Conservation (phyloP, 1,139 yeast species). For the Yamadazyma oceani region DNA sequence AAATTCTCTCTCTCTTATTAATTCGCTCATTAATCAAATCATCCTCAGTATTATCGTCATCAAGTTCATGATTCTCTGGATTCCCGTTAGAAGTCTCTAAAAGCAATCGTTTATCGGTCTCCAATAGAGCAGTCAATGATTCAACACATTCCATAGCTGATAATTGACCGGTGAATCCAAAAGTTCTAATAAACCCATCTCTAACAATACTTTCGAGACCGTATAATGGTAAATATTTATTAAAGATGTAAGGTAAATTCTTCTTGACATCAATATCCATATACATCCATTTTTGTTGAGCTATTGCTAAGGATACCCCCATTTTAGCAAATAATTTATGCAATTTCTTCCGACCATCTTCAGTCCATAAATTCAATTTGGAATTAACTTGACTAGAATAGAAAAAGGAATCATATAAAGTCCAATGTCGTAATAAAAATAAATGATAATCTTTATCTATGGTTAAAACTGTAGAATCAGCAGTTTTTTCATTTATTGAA, state of each 20-base stretch:
- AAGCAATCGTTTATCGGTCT: conserved; percentile 50
- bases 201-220: conserved; percentile 82
- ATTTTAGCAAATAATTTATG: conserved; percentile 93
- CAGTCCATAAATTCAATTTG: conserved; percentile 85
- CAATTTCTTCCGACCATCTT: conserved; percentile 81
- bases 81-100: conserved; percentile 4
- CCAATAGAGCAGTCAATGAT: conserved; percentile 79
- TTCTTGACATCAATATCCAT: conserved; percentile 80
- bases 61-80: conserved; percentile 20
- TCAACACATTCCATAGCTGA: conserved; percentile 95
- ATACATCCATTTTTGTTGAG: conserved; percentile 91
- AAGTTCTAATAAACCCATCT: conserved; percentile 83
- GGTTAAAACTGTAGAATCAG: conserved; percentile 64
- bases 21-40: conserved; percentile 45
- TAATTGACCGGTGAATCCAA: conserved; percentile 82
- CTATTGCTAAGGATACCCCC: conserved; percentile 89
- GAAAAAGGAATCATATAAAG: conserved; percentile 84
- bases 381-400: conserved; percentile 91
- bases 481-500: conserved; percentile 39
- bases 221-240: conserved; percentile 67
- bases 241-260: conserved; percentile 67
- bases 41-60: conserved; percentile 22
- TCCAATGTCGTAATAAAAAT: conserved; percentile 89
- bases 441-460: conserved; percentile 84
- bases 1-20: conserved; percentile 58